Percentiles rank a stretch among this genome's conserved stretches.
Conservation (phyloP, 2,329 filamentous ascomycete species). For the Sarocladium strictum region DNA sequence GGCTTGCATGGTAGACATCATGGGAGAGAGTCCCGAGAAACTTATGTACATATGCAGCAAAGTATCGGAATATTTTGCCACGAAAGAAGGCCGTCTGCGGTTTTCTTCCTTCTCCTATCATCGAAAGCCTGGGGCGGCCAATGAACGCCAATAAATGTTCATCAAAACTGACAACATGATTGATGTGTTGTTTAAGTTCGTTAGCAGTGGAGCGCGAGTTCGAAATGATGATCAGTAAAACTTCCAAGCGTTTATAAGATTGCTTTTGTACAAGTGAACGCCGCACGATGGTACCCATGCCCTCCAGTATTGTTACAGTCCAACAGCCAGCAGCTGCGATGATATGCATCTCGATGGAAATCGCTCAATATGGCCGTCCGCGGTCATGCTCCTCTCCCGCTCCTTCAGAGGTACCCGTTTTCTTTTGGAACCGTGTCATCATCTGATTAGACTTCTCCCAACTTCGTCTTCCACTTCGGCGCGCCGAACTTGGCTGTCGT, state of each 20-base stretch:
- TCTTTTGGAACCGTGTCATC: neutral
- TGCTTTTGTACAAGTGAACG: conserved; percentile 3
- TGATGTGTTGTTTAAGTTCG: too few species aligned
- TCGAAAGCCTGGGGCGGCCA: too few species aligned
- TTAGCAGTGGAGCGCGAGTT: too few species aligned
- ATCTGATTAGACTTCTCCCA: neutral
- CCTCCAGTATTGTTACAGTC: neutral
- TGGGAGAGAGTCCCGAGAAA: too few species aligned
- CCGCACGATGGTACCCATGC: neutral
- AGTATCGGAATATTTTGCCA: too few species aligned
- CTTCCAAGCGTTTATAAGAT: neutral
- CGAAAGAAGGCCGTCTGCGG: too few species aligned
- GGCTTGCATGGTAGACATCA: neutral
- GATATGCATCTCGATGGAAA: neutral
- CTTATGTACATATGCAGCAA: too few species aligned
- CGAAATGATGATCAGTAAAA: too few species aligned
- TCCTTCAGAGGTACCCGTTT: neutral
- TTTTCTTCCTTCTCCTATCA: too few species aligned
- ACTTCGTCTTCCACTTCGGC: conserved; percentile 40
- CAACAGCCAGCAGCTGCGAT: neutral
- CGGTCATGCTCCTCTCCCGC: neutral
- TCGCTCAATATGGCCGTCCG: neutral
- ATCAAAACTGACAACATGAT: too few species aligned
- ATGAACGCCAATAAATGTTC: too few species aligned
- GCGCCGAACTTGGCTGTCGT: conserved; percentile 44